Evolutionary conservation across 805 yeast genomes (phyloP).

Genomic region (Teunomyces tritomae): DNA sequence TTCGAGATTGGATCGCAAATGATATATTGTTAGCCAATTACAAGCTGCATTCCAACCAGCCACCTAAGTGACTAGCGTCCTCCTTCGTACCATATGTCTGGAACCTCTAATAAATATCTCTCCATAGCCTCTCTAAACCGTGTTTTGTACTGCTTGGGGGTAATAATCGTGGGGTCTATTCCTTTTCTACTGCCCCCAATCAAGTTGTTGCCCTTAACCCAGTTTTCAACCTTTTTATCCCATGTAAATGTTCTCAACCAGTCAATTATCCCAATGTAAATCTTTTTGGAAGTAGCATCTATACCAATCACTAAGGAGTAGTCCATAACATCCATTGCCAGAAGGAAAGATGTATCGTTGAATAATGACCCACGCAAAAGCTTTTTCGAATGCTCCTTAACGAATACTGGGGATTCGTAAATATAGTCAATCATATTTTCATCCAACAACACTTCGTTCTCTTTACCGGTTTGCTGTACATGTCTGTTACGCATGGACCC

Average conservation of each 20-base stretch:
- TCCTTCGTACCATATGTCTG: constrained; percentile 61
- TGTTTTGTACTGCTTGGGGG: constrained; percentile 93
- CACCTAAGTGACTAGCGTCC: not conserved
- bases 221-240: constrained; percentile 97
- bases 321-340: constrained; percentile 99
- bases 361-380: constrained; percentile 83
- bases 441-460: constrained; percentile 89
- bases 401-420: constrained; percentile 93
- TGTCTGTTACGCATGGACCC: constrained; percentile 98
- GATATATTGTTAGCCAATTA: too few relatives aligned
- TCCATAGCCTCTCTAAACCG: constrained; percentile 98
- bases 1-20: not conserved
- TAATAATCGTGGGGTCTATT: constrained; percentile 94
- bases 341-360: constrained; percentile 91
- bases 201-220: constrained; percentile 90
- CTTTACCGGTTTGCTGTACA: constrained; percentile 93
- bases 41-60: too few relatives aligned
- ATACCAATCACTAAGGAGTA: constrained; percentile 94
- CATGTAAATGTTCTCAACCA: constrained; percentile 95
- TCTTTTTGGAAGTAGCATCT: constrained; percentile 59
- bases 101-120: constrained; percentile 89
- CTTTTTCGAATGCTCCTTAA: constrained; percentile 86
- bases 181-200: constrained; percentile 80
- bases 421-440: constrained; percentile 98
- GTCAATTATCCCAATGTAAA: constrained; percentile 92